Percentiles rank a stretch among this genome's conserved stretches.
phyloP scores from a whole-genome alignment of 1,284 basidiomycete species.

The Microbotryum saponariae region DNA sequence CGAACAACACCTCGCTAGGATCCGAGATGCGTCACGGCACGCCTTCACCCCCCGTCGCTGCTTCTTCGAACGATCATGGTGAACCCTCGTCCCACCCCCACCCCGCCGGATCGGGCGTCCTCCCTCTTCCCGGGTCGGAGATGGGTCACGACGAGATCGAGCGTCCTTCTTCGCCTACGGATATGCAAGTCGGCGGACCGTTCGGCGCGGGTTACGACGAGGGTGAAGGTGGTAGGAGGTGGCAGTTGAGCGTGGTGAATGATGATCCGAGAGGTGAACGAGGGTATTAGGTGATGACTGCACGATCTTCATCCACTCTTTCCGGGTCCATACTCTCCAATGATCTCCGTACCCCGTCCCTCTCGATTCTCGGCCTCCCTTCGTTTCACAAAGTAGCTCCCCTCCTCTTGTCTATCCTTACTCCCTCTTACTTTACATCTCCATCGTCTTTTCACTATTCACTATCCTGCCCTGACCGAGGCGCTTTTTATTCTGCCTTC shows the following conservation, averaged over 20 bases:
- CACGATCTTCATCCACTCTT: too few relatives aligned
- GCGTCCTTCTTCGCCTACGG: conserved; percentile 19
- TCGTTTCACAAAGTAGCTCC: too few relatives aligned
- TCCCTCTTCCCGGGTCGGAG: conserved; percentile 24
- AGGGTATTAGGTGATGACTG: too few relatives aligned
- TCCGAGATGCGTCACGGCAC: conserved; percentile 4
- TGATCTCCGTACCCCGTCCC: too few relatives aligned
- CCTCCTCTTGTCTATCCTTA: too few relatives aligned
- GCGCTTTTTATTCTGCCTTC: too few relatives aligned
- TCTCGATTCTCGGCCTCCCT: too few relatives aligned
- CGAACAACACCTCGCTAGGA: not conserved
- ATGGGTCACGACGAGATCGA: conserved; percentile 7
- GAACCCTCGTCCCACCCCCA: conserved; percentile 9
- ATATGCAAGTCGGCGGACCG: conserved; percentile 31
- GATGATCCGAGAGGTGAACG: conserved; percentile 10
- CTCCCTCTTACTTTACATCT: too few relatives aligned
- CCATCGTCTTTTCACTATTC: too few relatives aligned
- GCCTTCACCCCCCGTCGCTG: conserved; percentile 22
- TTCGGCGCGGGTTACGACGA: conserved; percentile 31
- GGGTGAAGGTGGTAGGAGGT: conserved; percentile 18
- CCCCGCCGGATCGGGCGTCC: conserved; percentile 2
- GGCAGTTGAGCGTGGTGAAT: conserved; percentile 30
- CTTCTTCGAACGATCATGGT: conserved; percentile 3
- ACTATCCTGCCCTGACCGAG: too few relatives aligned
- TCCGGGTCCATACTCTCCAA: too few relatives aligned